Percentiles rank a stretch among this genome's conserved stretches.
phyloP scores from a whole-genome alignment of 345 rosid genomes.

The Lepidium sativum region DNA sequence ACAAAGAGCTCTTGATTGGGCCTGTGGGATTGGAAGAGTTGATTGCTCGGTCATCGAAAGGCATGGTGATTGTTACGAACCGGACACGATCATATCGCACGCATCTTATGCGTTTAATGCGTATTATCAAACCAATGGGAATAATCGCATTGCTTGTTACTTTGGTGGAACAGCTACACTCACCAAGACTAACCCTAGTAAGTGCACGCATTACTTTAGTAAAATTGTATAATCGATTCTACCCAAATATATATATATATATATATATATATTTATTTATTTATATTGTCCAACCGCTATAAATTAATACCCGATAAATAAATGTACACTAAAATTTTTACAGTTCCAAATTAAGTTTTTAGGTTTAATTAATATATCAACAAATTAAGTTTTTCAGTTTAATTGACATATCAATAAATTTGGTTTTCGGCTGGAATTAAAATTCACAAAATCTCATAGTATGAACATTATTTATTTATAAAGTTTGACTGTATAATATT shows the following conservation, averaged over 20 bases:
- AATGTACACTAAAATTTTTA: too few relatives aligned
- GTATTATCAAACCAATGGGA: slow-evolving; percentile 72
- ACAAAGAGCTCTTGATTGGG: slow-evolving; percentile 92
- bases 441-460: too few relatives aligned
- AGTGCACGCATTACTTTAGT: not conserved
- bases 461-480: too few relatives aligned
- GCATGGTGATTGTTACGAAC: slow-evolving; percentile 68
- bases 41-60: slow-evolving; percentile 60
- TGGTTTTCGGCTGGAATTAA: too few relatives aligned
- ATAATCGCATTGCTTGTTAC: slow-evolving; percentile 75
- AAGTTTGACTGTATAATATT: too few relatives aligned
- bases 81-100: slow-evolving; percentile 64
- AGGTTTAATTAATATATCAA: too few relatives aligned
- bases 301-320: too few relatives aligned
- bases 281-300: too few relatives aligned
- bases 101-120: slow-evolving; percentile 87
- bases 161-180: slow-evolving; percentile 73
- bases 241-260: not conserved
- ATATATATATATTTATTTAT: not conserved
- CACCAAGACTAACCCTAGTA: slow-evolving; percentile 68
- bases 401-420: too few relatives aligned
- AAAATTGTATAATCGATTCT: not conserved
- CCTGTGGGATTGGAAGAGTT: slow-evolving; percentile 80
- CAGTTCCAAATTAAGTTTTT: too few relatives aligned
- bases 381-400: too few relatives aligned